phyloP scores from a whole-genome alignment of 2,329 filamentous ascomycete species.

The Penicillium rolfsii region DNA sequence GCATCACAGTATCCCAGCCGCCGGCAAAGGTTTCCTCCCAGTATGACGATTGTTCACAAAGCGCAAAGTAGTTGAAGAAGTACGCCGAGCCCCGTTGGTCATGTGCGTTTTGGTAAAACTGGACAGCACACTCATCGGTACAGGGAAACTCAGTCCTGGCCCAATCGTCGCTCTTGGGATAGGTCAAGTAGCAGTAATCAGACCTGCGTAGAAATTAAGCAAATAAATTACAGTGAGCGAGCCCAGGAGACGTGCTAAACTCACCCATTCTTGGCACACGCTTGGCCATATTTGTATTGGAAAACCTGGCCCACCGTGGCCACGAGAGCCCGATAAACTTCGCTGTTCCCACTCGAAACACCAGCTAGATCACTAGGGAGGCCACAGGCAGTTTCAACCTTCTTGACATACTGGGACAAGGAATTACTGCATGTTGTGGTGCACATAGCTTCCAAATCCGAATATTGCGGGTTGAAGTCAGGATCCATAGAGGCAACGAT shows the following conservation, averaged over 20 bases:
- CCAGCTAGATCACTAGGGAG: constrained; percentile 33
- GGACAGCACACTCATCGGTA: constrained; percentile 30
- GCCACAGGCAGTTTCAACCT: constrained; percentile 30
- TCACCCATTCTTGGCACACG: constrained; percentile 29
- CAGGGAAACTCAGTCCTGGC: constrained; percentile 29
- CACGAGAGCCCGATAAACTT: constrained; percentile 20
- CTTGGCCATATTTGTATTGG: constrained; percentile 30
- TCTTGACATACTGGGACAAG: constrained; percentile 30
- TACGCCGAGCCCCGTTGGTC: constrained; percentile 33
- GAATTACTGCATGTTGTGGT: constrained; percentile 32
- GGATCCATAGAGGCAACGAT: constrained; percentile 36
- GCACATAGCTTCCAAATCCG: constrained; percentile 32
- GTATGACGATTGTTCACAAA: constrained; percentile 27
- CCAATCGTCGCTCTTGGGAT: constrained; percentile 21
- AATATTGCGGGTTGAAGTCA: constrained; percentile 29
- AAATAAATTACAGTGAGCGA: constrained; percentile 4
- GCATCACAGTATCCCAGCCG: constrained; percentile 32
- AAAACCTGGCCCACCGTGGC: constrained; percentile 28
- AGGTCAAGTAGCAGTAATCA: constrained; percentile 32
- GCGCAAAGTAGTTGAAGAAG: constrained; percentile 30
- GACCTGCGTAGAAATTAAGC: constrained; percentile 22
- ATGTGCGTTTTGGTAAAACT: constrained; percentile 36
- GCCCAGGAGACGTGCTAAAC: constrained; percentile 4
- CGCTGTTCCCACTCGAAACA: constrained; percentile 14
- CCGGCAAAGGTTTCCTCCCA: constrained; percentile 32